Base-by-base conservation (phyloP, 495 filamentous ascomycete genomes). In the Echria macrotheca region DNA sequence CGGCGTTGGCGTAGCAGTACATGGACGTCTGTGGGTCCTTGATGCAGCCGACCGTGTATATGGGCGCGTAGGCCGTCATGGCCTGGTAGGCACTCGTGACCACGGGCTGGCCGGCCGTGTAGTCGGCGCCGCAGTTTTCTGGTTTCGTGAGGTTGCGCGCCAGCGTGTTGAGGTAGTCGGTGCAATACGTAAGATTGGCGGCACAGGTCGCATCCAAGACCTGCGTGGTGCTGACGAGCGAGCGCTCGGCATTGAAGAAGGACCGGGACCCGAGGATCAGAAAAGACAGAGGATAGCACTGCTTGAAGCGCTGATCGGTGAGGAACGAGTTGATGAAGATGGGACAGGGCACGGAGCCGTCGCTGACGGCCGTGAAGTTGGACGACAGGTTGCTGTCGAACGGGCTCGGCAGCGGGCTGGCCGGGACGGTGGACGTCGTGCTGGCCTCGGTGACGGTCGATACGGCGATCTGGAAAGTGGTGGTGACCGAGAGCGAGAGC, bases 1-100 rank as follows among this genome's bases (percentile, higher is more conserved):
- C 79, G 19, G 90, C 89, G 57, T 89, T 85, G 49, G 88, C 87
- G 61, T 89, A 96, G 68, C 84, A 88, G 59, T 86, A 87, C 24
- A 64, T 61, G 6, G 73, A 74, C 11, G 71, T 71, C 26, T 69
- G 54, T 2, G 69, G 64, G 55, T 87, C 81, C 25, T 66, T 68
- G 37, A 91, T 70, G 62, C 93, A 98, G 5, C 80, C 81, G 0
- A 87, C 87, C n/a, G 72, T 73, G 65, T 89, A 95, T 24, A 95
- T 63, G 15, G 84, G 77, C 25, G 82, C 70, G 59, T 91, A 91
- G 12, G 89, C 85, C 47, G 84, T 71, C 32, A 80, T 61, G 39
- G 91, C 87, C n/a, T 81, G 59, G 3, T 68, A 57, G 6, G 85
- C 81, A 58, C 84, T 74, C 2, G 72, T 54, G 35, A 96, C 88